Conservation (phyloP, 2,329 filamentous ascomycete species). For the Leptodontidium sp. region DNA sequence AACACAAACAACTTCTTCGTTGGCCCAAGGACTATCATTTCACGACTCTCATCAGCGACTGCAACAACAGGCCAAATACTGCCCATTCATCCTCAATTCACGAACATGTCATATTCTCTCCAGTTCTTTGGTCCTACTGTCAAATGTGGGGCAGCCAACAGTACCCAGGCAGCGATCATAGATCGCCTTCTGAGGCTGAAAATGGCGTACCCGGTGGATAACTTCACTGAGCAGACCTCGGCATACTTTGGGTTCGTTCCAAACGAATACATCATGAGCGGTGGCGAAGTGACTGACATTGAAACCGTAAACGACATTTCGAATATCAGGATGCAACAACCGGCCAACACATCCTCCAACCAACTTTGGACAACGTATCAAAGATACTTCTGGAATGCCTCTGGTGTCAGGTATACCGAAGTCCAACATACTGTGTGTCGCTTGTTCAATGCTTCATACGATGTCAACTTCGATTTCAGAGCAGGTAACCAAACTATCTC, state of each 20-base stretch:
- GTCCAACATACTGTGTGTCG: slow-evolving; percentile 28
- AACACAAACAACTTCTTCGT: slow-evolving; percentile 26
- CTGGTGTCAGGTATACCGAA: slow-evolving; percentile 1
- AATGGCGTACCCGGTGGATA: slow-evolving; percentile 1
- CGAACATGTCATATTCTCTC: slow-evolving; percentile 32
- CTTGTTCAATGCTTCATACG: slow-evolving; percentile 33
- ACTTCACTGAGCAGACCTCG: slow-evolving; percentile 24
- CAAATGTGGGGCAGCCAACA: slow-evolving; percentile 30
- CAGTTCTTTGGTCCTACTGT: slow-evolving; percentile 34
- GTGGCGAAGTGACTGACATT: slow-evolving; percentile 15
- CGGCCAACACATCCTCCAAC: slow-evolving; percentile 29
- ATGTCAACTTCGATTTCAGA: slow-evolving; percentile 28
- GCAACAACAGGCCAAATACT: slow-evolving; percentile 33
- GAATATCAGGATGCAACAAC: slow-evolving; percentile 25
- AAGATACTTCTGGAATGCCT: slow-evolving; percentile 17
- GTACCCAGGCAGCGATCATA: slow-evolving; percentile 22
- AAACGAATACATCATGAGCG: slow-evolving; percentile 18
- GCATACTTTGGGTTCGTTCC: slow-evolving; percentile 35
- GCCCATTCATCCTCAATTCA: slow-evolving; percentile 24
- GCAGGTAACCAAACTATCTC: slow-evolving; percentile 29
- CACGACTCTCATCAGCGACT: slow-evolving; percentile 29
- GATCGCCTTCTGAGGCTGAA: slow-evolving; percentile 11
- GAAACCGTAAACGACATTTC: slow-evolving; percentile 11
- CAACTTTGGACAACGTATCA: slow-evolving; percentile 32
- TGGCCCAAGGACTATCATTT: slow-evolving; percentile 33